phyloP scores from a whole-genome alignment of 2,329 filamentous ascomycete genomes.

The Fusarium palustre region DNA sequence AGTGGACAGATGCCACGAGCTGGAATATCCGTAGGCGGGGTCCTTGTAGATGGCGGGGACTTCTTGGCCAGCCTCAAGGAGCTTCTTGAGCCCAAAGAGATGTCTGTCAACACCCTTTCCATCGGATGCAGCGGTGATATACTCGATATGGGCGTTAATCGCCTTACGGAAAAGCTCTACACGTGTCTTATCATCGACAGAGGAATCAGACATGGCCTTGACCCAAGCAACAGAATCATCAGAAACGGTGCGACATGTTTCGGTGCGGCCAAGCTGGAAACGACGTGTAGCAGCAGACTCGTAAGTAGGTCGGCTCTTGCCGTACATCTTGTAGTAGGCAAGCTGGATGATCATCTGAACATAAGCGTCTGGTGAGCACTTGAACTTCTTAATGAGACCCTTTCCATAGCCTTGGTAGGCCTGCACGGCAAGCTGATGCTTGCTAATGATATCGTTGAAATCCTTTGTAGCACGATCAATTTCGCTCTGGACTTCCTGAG shows the following conservation, averaged over 20 bases:
- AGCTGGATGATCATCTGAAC: conserved; percentile 99
- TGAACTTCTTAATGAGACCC: conserved; percentile 99
- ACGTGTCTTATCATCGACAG: conserved; percentile 71
- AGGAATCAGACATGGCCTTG: conserved; percentile 81
- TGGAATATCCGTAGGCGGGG: conserved; percentile 84
- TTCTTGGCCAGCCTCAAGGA: conserved; percentile 82
- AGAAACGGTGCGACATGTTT: conserved; percentile 92
- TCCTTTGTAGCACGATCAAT: conserved; percentile 82
- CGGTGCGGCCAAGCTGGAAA: conserved; percentile 96
- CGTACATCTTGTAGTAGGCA: conserved; percentile 99
- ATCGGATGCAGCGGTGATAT: conserved; percentile 89
- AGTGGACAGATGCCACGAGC: conserved; percentile 89
- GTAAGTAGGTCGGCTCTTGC: conserved; percentile 96
- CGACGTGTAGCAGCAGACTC: conserved; percentile 94
- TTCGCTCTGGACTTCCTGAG: conserved; percentile 77
- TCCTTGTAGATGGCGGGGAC: conserved; percentile 87
- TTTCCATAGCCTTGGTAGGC: conserved; percentile 98
- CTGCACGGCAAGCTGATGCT: conserved; percentile 93
- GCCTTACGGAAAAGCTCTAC: conserved; percentile 85
- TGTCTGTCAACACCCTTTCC: conserved; percentile 96
- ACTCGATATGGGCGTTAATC: conserved; percentile 84
- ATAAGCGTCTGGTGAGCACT: conserved; percentile 96
- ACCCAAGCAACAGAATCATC: conserved; percentile 94
- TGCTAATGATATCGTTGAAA: conserved; percentile 83
- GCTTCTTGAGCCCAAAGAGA: conserved; percentile 96